Evolutionary conservation across 352 stramenopile genomes (phyloP).

Genomic region (Globisporangium radiosum): DNA sequence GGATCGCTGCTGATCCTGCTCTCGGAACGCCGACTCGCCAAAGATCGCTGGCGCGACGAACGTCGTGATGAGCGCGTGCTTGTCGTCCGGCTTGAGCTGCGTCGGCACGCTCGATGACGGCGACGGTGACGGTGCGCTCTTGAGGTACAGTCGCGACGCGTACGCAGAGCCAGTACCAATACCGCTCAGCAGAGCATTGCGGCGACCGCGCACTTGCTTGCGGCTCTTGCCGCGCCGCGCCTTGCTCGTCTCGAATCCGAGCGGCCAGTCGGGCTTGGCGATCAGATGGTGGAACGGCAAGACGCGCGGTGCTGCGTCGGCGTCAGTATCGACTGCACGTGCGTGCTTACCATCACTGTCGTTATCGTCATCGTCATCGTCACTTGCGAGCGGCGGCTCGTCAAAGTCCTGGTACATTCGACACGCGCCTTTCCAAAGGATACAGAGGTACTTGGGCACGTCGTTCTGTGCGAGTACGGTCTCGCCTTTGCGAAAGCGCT

Average conservation of each 20-base stretch:
- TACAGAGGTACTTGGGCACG: conserved; percentile 35
- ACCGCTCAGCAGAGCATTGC: conserved; percentile 31
- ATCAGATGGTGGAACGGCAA: conserved; percentile 57
- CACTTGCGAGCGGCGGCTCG: conserved; percentile 27
- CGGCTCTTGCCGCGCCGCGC: conserved; percentile 24
- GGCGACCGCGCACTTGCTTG: conserved; percentile 35
- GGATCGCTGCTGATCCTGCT: conserved; percentile 36
- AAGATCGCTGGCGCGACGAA: conserved; percentile 52
- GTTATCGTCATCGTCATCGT: conserved; percentile 11
- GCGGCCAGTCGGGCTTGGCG: conserved; percentile 50
- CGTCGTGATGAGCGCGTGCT: conserved; percentile 35
- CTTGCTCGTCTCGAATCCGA: conserved; percentile 41
- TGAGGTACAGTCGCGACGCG: no score
- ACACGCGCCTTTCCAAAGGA: conserved; percentile 65
- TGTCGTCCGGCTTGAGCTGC: conserved; percentile 24
- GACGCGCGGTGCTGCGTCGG: conserved; percentile 14
- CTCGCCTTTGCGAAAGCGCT: conserved; percentile 61
- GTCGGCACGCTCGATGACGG: conserved; percentile 12
- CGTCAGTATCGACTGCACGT: background rate
- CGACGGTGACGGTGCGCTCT: no score
- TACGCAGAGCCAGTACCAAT: background rate
- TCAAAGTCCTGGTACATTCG: conserved; percentile 62
- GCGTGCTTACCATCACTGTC: conserved; percentile 10
- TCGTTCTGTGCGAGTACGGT: conserved; percentile 60
- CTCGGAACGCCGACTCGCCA: conserved; percentile 49